phyloP scores from a whole-genome alignment of 2,329 filamentous ascomycete genomes.

The Lachnum nothofagi region DNA sequence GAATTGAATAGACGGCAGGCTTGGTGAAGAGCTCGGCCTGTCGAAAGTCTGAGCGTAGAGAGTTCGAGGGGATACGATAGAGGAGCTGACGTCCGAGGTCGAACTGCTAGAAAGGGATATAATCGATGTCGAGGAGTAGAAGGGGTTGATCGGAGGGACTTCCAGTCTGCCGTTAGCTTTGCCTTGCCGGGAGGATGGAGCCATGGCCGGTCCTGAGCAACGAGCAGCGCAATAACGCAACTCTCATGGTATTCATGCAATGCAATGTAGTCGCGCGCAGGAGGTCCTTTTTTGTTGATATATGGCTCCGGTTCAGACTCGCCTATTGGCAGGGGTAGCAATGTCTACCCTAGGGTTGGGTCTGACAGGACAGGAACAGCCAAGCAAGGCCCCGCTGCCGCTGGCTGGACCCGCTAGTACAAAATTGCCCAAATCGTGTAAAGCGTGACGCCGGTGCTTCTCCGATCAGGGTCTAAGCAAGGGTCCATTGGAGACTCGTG shows the following conservation, averaged over 20 bases:
- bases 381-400: background rate
- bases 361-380: background rate
- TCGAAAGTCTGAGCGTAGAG: constrained; percentile 28
- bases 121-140: constrained; percentile 17
- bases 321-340: background rate
- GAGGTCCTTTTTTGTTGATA: constrained; percentile 1
- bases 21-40: constrained; percentile 23
- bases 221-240: background rate
- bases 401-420: no score
- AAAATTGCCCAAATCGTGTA: background rate
- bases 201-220: background rate
- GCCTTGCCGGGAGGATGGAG: background rate
- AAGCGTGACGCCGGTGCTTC: background rate
- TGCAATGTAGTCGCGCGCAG: background rate
- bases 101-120: constrained; percentile 19
- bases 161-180: background rate
- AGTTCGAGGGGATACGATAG: constrained; percentile 21
- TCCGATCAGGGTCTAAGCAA: background rate
- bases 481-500: background rate
- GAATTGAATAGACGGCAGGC: constrained; percentile 19
- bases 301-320: background rate
- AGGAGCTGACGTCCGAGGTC: constrained; percentile 15
- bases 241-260: background rate
- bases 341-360: background rate
- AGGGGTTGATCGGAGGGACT: constrained; percentile 2